Conservation (phyloP, 73 alveolate genomes). For the Tetrahymena malaccensis region DNA sequence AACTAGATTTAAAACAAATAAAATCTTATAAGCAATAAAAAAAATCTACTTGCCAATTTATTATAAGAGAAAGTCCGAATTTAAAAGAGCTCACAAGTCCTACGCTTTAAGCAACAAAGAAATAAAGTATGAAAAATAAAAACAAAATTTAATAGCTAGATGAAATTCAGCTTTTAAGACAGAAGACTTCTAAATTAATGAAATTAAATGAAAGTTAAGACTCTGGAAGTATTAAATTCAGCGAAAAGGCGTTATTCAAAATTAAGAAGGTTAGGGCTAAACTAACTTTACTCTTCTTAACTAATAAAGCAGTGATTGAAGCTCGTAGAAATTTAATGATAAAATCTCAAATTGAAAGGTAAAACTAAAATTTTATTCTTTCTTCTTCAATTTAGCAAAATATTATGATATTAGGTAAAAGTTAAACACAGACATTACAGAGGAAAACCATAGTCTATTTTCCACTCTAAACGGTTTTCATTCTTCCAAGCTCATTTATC, state of each 20-base stretch:
- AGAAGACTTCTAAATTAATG: not conserved
- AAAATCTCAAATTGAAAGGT: not conserved
- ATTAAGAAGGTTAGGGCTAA: not conserved
- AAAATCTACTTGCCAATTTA: not conserved
- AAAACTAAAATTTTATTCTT: not conserved
- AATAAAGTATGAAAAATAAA: not conserved
- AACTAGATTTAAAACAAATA: not conserved
- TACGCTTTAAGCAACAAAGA: not conserved
- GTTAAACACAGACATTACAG: not conserved
- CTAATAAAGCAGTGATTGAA: not conserved
- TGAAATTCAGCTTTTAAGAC: not conserved
- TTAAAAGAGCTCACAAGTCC: not conserved
- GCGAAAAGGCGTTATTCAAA: not conserved
- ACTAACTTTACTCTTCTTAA: not conserved
- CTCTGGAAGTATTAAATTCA: not conserved
- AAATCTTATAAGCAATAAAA: not conserved
- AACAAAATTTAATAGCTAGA: not conserved
- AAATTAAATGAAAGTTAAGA: not conserved
- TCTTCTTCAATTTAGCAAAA: not conserved
- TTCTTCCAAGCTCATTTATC: not conserved
- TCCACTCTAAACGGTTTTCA: not conserved
- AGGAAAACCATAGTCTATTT: not conserved
- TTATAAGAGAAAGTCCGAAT: not conserved
- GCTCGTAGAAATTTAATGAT: not conserved
- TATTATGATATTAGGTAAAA: not conserved